Conservation (phyloP, 1,139 yeast species). For the Spathaspora sp. region DNA sequence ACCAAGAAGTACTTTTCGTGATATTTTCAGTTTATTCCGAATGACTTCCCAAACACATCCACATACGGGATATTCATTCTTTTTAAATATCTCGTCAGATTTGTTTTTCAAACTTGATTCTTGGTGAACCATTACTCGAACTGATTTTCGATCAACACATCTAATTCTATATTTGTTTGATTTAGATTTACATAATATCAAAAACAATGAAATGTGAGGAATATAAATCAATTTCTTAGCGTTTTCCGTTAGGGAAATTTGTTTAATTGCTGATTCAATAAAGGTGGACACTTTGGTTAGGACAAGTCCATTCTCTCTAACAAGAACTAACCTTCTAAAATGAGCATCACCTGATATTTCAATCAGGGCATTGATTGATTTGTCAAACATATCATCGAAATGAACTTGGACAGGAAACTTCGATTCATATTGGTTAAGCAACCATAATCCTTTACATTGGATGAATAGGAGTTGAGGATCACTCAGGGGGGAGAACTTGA, state of each 20-base stretch:
- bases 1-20: conserved; percentile 45
- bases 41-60: conserved; percentile 35
- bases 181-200: conserved; percentile 36
- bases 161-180: conserved; percentile 24
- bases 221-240: conserved; percentile 38
- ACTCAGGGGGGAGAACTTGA: conserved; percentile 15
- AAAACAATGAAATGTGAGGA: conserved; percentile 34
- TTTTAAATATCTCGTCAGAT: conserved; percentile 25
- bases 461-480: conserved; percentile 26
- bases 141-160: conserved; percentile 35
- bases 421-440: conserved; percentile 32
- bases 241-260: conserved; percentile 34
- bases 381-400: conserved; percentile 37
- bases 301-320: conserved; percentile 53
- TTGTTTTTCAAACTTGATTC: conserved; percentile 21
- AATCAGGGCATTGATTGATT: conserved; percentile 18
- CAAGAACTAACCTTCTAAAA: conserved; percentile 27
- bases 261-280: conserved; percentile 28
- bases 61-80: conserved; percentile 37
- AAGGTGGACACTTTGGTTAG: conserved; percentile 30
- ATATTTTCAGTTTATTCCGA: conserved; percentile 28
- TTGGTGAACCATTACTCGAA: conserved; percentile 20
- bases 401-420: conserved; percentile 40
- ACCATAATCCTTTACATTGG: conserved; percentile 42
- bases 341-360: conserved; percentile 10